These are phyloP conservation scores for Aureobasidium zeae DNA, from an alignment of 2,329 filamentous ascomycete genomes.

Conservation along the genomic window DNA sequence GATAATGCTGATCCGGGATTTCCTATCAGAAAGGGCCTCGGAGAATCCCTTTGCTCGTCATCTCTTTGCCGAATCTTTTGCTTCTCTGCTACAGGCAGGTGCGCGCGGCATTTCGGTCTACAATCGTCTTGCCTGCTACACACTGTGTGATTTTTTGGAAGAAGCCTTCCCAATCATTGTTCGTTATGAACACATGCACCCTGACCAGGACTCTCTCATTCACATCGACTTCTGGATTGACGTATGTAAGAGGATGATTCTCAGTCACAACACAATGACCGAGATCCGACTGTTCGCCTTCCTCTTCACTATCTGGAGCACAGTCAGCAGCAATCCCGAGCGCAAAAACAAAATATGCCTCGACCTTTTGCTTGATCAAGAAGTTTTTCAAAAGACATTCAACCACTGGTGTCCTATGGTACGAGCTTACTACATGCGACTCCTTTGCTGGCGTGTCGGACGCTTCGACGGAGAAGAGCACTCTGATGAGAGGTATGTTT, in stretches of 20 bases:
- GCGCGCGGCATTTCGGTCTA: constrained; percentile 69
- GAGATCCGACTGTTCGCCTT: constrained; percentile 79
- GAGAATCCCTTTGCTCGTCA: constrained; percentile 49
- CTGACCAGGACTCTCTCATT: constrained; percentile 41
- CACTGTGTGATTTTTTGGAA: constrained; percentile 84
- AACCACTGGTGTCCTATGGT: constrained; percentile 97
- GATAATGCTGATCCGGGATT: constrained; percentile 71
- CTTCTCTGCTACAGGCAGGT: constrained; percentile 61
- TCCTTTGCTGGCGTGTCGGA: constrained; percentile 82
- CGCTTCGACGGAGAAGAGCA: constrained; percentile 60
- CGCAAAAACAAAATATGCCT: constrained; percentile 63
- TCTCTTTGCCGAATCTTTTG: constrained; percentile 69
- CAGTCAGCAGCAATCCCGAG: constrained; percentile 53
- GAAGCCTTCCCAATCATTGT: constrained; percentile 63
- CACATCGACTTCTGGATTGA: constrained; percentile 82
- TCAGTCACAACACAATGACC: constrained; percentile 80
- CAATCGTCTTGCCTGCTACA: constrained; percentile 75
- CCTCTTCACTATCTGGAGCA: constrained; percentile 70
- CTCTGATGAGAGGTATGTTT: constrained; percentile 15
- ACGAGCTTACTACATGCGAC: constrained; percentile 80
- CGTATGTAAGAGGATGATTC: constrained; percentile 68
- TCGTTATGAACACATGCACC: constrained; percentile 46
- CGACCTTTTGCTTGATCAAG: constrained; percentile 64
- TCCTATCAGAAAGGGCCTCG: constrained; percentile 55
- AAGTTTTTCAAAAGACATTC: constrained; percentile 72